Base-by-base conservation (phyloP, 2,329 filamentous ascomycete genomes). In the Sporothrix schenckii region DNA sequence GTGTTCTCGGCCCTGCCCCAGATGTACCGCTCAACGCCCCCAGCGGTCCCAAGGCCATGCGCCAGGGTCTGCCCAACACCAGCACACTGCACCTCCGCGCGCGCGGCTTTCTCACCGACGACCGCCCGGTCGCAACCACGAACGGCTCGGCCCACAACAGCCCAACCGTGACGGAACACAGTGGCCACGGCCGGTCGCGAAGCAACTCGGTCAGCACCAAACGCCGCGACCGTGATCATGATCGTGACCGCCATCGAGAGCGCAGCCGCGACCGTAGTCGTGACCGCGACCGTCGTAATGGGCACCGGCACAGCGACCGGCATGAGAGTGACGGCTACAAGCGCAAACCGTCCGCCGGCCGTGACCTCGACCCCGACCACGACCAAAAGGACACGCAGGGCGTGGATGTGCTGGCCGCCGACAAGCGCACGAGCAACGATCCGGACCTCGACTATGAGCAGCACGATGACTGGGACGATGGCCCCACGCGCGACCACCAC, bases 41-140 rank as follows among this genome's bases (percentile, higher is more conserved):
- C 39, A 97, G 91, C 69, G 95, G 94, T 11, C 95, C 95, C 63
- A 94, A 95, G 80, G 95, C 95, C 21, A 97, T 98, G 92, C 88
- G 94, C 73, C 91, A 95, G 80, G 93, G 93, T 41, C 83, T 93
- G 13, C 91, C 92, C 67, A 96, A 96, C 79, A 94, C 90, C 70
- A 92, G 91, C 74, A 86, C 92, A 68, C 86, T 89, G 74, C 87
- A 91, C 75, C 78, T 89, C 78, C 83, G 88, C 73, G 86, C 86
- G 30, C 79, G 81, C 72, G 81, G 80, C 69, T 78, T 79, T 21
- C 56, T 74, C 19, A 52, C 68, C 7, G 72, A 74, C 27, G 70
- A 69, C 49, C 54, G 49, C 10, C 49, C 72, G 34, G 47, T 27
- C 27, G 50, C 39, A 24, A 53, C 44, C 21, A 7, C 9, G n/a